Conservation (phyloP, 441 rosid species). For the Theobroma grandiflorum region DNA sequence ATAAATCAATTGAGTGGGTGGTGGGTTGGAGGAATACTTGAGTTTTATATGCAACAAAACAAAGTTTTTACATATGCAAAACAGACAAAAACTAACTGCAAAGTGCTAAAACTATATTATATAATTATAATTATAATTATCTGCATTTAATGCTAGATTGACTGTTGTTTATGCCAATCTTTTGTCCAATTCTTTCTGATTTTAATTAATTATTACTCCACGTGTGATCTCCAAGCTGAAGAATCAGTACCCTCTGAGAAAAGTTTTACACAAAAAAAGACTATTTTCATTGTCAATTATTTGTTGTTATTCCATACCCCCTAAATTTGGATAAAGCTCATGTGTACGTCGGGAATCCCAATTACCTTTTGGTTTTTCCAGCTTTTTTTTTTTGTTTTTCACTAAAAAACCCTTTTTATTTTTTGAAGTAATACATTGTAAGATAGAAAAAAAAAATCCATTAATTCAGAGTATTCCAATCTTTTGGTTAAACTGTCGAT, state of each 20-base stretch:
- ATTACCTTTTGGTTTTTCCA: too few species aligned
- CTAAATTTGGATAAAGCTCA: too few species aligned
- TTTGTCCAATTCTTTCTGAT: not conserved
- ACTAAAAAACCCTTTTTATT: too few species aligned
- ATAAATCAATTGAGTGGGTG: not conserved
- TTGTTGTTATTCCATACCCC: too few species aligned
- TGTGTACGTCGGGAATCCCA: too few species aligned
- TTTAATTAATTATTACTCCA: not conserved
- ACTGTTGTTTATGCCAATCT: not conserved
- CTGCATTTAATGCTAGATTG: not conserved
- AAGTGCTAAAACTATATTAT: not conserved
- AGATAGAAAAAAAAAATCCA: too few species aligned
- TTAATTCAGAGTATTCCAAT: too few species aligned
- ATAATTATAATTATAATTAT: not conserved
- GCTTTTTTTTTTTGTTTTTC: too few species aligned
- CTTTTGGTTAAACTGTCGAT: too few species aligned
- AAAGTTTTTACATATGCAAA: not conserved
- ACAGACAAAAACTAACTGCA: conserved; percentile 7
- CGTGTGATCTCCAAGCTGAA: not conserved
- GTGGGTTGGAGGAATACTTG: not conserved
- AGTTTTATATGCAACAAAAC: not conserved
- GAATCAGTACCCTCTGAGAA: not conserved
- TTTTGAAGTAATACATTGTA: too few species aligned
- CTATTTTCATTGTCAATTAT: too few species aligned
- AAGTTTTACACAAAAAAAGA: too few species aligned